Evolutionary conservation across 306 rosid genomes (phyloP).

Genomic region (Purshia tridentata): DNA sequence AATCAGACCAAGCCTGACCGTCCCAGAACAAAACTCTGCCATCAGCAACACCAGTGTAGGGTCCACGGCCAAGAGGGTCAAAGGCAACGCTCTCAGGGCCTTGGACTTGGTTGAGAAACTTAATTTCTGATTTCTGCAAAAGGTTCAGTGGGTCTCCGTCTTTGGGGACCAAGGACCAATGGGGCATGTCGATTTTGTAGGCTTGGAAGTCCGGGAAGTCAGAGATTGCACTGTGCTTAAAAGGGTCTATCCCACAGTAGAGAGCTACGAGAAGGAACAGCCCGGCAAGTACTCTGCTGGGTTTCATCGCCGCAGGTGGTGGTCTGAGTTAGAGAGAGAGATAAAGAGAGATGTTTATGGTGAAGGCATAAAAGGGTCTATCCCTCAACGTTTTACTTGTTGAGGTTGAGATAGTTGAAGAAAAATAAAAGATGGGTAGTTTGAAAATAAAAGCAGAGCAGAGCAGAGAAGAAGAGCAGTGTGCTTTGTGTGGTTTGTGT

Average conservation of each 20-base stretch:
- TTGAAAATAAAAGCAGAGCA: too few species aligned
- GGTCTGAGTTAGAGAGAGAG: neutral
- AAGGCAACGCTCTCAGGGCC: conserved; percentile 92
- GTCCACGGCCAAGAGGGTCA: conserved; percentile 88
- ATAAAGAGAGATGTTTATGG: neutral
- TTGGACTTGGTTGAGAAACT: conserved; percentile 66
- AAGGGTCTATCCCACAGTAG: conserved; percentile 80
- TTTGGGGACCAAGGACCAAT: conserved; percentile 57
- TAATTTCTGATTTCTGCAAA: conserved; percentile 75
- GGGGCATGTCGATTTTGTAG: conserved; percentile 43
- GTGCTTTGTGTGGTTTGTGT: too few species aligned
- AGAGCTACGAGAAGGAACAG: conserved; percentile 49
- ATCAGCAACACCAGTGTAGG: conserved; percentile 91
- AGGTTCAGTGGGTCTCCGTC: conserved; percentile 55
- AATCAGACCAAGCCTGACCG: conserved; percentile 66
- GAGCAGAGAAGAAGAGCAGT: too few species aligned
- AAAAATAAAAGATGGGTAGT: too few species aligned
- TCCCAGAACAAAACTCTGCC: conserved; percentile 77
- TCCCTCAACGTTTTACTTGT: too few species aligned
- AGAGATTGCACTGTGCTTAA: conserved; percentile 58
- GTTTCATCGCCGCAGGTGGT: conserved; percentile 30
- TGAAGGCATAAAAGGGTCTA: too few species aligned
- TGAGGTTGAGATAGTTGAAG: too few species aligned
- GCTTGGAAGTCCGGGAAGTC: conserved; percentile 60
- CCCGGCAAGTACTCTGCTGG: conserved; percentile 28